These are phyloP conservation scores for Kwoniella shandongensis DNA, from an alignment of 768 basidiomycete species.

Conservation along the genomic window DNA sequence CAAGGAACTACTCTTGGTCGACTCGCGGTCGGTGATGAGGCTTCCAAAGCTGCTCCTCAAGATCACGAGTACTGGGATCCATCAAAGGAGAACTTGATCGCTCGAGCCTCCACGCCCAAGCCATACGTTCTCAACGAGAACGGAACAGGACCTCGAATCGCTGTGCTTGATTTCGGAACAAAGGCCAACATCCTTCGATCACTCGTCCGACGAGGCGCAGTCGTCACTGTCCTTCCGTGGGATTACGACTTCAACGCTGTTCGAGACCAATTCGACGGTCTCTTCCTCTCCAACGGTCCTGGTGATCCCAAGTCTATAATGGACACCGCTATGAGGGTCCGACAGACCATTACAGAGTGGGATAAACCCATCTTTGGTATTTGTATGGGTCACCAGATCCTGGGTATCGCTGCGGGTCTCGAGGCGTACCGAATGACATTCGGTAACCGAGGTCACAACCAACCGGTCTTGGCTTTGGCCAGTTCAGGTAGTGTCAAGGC, in stretches of 20 bases:
- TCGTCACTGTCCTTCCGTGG: constrained; percentile 96
- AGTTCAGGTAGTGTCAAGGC: constrained; percentile 89
- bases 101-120: constrained; percentile 80
- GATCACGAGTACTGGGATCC: constrained; percentile 89
- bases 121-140: constrained; percentile 81
- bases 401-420: constrained; percentile 94
- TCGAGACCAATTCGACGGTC: constrained; percentile 85
- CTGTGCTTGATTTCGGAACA: constrained; percentile 93
- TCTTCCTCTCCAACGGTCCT: constrained; percentile 95
- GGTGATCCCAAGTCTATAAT: constrained; percentile 89
- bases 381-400: constrained; percentile 98
- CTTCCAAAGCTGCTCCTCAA: constrained; percentile 64
- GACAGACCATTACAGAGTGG: constrained; percentile 84
- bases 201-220: constrained; percentile 83
- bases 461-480: constrained; percentile 95
- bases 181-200: constrained; percentile 97
- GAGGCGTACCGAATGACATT: constrained; percentile 99
- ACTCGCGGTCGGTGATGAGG: constrained; percentile 72
- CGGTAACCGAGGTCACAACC: constrained; percentile 99
- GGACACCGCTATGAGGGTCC: constrained; percentile 76
- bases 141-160: constrained; percentile 80
- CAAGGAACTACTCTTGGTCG: constrained; percentile 96
- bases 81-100: constrained; percentile 84
- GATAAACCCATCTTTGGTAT: constrained; percentile 92
- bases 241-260: constrained; percentile 92